Conservation (phyloP, 2,329 filamentous ascomycete species). For the Exophiala viscosa region DNA sequence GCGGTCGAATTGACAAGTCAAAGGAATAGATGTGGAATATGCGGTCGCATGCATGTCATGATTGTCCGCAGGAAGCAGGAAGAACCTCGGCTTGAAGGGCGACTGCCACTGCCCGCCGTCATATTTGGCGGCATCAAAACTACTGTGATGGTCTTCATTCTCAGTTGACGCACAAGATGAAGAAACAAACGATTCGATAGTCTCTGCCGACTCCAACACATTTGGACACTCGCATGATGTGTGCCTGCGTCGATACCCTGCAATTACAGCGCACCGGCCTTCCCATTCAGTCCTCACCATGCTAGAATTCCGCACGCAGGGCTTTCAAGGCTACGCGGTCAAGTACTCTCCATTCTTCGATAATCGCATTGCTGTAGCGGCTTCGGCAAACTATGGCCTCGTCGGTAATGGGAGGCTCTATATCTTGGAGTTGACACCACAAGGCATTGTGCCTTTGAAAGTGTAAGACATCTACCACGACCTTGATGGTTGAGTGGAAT, state of each 20-base stretch:
- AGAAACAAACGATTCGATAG: too few relatives aligned
- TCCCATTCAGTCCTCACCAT: slow-evolving; percentile 50
- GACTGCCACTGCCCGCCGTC: too few relatives aligned
- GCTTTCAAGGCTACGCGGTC: slow-evolving; percentile 93
- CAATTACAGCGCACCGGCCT: background rate
- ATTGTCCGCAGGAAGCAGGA: background rate
- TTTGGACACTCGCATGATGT: slow-evolving; percentile 6
- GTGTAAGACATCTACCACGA: slow-evolving; percentile 51
- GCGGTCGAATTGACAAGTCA: slow-evolving; percentile 6
- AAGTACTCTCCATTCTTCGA: slow-evolving; percentile 99
- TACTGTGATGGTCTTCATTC: too few relatives aligned
- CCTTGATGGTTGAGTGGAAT: too few relatives aligned
- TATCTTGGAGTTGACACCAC: slow-evolving; percentile 74
- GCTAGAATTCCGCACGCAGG: slow-evolving; percentile 90
- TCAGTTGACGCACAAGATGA: background rate
- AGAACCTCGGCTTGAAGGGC: background rate
- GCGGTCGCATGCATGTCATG: too few relatives aligned
- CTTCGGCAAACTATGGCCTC: slow-evolving; percentile 92
- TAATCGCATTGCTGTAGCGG: slow-evolving; percentile 82
- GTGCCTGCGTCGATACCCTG: background rate
- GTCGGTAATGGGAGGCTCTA: slow-evolving; percentile 93
- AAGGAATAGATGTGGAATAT: background rate
- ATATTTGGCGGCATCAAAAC: too few relatives aligned
- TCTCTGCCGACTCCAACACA: too few relatives aligned
- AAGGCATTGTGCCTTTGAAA: slow-evolving; percentile 81